Conservation (phyloP, 2,329 filamentous ascomycete species). For the Endothia cerciana region DNA sequence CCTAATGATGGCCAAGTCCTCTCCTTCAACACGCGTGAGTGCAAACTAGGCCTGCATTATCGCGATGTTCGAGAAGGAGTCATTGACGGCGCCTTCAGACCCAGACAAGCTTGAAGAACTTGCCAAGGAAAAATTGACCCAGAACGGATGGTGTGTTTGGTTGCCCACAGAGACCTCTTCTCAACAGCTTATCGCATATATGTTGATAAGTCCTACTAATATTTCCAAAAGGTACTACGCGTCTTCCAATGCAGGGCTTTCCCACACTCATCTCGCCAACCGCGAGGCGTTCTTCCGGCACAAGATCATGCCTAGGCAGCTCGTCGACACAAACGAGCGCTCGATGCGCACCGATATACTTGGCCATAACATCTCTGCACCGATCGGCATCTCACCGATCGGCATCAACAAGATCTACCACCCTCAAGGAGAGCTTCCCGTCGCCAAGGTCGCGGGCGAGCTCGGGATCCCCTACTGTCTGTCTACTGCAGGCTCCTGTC, state of each 20-base stretch:
- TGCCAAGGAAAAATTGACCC: conserved; percentile 58
- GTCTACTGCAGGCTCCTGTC: conserved; percentile 57
- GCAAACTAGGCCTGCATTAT: neutral
- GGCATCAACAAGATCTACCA: conserved; percentile 71
- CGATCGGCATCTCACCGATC: conserved; percentile 67
- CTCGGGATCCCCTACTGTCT: conserved; percentile 63
- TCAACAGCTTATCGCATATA: neutral
- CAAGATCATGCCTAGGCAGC: conserved; percentile 63
- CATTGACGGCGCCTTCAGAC: conserved; percentile 40
- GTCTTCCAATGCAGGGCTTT: conserved; percentile 60
- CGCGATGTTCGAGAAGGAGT: neutral
- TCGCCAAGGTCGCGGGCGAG: conserved; percentile 63
- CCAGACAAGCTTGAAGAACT: conserved; percentile 62
- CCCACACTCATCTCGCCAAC: conserved; percentile 58
- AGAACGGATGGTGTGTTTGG: conserved; percentile 56
- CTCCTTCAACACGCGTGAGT: conserved; percentile 34
- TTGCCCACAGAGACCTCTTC: too few species aligned
- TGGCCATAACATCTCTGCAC: conserved; percentile 60
- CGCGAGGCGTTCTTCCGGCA: conserved; percentile 67
- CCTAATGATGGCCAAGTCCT: conserved; percentile 33
- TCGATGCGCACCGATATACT: conserved; percentile 63
- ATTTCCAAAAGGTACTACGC: conserved; percentile 52
- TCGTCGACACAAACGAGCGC: conserved; percentile 63
- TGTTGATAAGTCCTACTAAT: neutral
- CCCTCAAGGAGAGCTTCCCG: conserved; percentile 58